phyloP scores from a whole-genome alignment of 257 asterid species.

The Solanum bukasovii region DNA sequence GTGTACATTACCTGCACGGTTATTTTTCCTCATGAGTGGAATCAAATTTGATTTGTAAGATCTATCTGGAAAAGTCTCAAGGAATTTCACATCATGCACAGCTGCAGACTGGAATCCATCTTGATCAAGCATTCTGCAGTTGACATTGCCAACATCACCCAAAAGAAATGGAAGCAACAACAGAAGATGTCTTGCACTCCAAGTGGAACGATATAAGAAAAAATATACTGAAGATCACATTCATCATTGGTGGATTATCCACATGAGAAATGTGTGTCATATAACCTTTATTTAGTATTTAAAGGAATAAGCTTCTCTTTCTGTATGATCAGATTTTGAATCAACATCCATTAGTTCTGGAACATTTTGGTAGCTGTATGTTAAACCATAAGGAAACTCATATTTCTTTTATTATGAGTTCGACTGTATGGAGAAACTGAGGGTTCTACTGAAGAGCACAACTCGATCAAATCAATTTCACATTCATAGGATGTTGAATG shows the following conservation, averaged over 20 bases:
- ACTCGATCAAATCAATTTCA: background rate
- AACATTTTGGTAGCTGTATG: background rate
- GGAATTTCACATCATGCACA: slow-evolving; percentile 72
- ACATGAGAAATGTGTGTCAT: background rate
- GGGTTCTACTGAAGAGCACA: background rate
- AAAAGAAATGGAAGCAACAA: background rate
- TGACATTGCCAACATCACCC: background rate
- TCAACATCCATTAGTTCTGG: background rate
- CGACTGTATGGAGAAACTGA: background rate
- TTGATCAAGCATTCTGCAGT: slow-evolving; percentile 74
- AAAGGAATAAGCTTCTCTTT: background rate
- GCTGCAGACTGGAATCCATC: slow-evolving; percentile 89
- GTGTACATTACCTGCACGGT: slow-evolving; percentile 48
- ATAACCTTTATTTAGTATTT: background rate
- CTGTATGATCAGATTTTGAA: background rate
- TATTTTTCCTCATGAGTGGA: slow-evolving; percentile 83
- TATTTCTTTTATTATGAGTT: background rate
- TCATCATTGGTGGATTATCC: background rate
- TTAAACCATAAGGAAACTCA: background rate
- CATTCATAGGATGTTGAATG: background rate
- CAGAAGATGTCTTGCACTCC: background rate
- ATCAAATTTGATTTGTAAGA: slow-evolving; percentile 78
- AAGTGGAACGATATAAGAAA: background rate
- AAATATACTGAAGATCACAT: background rate
- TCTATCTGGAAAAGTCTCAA: slow-evolving; percentile 77